A percentile compares a stretch with the other conserved stretches of the same genome.
Evolutionary conservation across 352 stramenopile species (phyloP).

Genomic region (Phytophthora cajani): DNA sequence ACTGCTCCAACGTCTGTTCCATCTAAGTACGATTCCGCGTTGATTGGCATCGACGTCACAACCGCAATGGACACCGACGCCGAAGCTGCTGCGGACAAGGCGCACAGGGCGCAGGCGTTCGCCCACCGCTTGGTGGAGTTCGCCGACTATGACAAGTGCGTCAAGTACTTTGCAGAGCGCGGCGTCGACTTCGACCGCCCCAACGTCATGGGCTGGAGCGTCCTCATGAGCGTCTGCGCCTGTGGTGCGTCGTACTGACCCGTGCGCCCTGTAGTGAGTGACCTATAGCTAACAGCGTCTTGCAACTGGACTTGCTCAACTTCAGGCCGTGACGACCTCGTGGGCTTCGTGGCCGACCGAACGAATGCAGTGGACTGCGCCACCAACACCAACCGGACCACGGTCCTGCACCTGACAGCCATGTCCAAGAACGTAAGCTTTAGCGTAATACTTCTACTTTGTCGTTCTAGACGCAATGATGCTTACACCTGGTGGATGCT

Average conservation of each 20-base stretch:
- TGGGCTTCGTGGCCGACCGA: slow-evolving; percentile 57
- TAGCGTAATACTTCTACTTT: not conserved
- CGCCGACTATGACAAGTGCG: slow-evolving; percentile 57
- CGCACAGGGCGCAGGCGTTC: slow-evolving; percentile 60
- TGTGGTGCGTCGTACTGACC: slow-evolving; percentile 44
- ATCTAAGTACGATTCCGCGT: slow-evolving; percentile 32
- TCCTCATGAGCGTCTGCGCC: slow-evolving; percentile 85
- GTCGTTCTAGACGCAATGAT: not conserved
- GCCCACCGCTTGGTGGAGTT: slow-evolving; percentile 83
- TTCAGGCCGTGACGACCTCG: slow-evolving; percentile 68
- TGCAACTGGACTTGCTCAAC: not conserved
- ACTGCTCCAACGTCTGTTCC: slow-evolving; percentile 17
- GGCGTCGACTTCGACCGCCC: slow-evolving; percentile 63
- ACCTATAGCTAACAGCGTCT: not conserved
- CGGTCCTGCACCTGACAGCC: slow-evolving; percentile 76
- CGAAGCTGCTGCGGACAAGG: not conserved
- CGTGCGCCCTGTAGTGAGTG: too few relatives aligned
- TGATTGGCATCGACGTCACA: slow-evolving; percentile 19
- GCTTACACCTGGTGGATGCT: not conserved
- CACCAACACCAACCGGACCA: slow-evolving; percentile 74
- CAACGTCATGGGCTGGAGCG: slow-evolving; percentile 72
- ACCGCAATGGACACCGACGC: slow-evolving; percentile 13
- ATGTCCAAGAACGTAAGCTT: slow-evolving; percentile 72
- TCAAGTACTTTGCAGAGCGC: slow-evolving; percentile 69
- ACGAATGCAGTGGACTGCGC: slow-evolving; percentile 65